These are phyloP conservation scores for Microsporum ferrugineum DNA, from an alignment of 2,329 filamentous ascomycete genomes.

Conservation along the genomic window DNA sequence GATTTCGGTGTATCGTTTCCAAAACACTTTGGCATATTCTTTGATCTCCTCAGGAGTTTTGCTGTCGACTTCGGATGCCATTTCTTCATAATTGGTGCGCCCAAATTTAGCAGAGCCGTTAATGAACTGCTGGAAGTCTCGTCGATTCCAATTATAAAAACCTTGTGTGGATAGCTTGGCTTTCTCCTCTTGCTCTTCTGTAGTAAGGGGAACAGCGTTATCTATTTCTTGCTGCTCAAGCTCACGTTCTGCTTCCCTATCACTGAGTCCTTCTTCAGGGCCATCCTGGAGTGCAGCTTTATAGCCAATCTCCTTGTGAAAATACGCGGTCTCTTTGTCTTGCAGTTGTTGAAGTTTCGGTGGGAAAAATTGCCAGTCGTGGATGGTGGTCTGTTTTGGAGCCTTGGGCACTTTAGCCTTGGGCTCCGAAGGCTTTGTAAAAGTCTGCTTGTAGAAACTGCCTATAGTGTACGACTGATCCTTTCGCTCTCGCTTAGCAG, in stretches of 20 bases:
- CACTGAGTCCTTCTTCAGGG: constrained; percentile 71
- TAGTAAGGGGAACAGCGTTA: constrained; percentile 73
- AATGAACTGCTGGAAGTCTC: constrained; percentile 96
- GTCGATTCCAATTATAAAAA: constrained; percentile 88
- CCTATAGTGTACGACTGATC: constrained; percentile 98
- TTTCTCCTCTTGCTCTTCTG: constrained; percentile 83
- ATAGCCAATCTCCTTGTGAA: constrained; percentile 91
- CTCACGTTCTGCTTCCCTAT: constrained; percentile 76
- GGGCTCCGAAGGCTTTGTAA: constrained; percentile 66
- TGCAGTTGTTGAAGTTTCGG: constrained; percentile 73
- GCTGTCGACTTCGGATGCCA: constrained; percentile 80
- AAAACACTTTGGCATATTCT: constrained; percentile 88
- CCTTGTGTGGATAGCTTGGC: constrained; percentile 68
- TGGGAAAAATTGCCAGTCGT: constrained; percentile 97
- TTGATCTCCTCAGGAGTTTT: constrained; percentile 79
- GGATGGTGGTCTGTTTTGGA: constrained; percentile 80
- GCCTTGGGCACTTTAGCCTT: constrained; percentile 94
- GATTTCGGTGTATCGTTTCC: constrained; percentile 88
- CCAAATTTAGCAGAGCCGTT: constrained; percentile 91
- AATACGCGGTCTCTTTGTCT: constrained; percentile 90
- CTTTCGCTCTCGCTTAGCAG: constrained; percentile 93
- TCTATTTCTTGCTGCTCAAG: constrained; percentile 88
- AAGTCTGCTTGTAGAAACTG: constrained; percentile 89
- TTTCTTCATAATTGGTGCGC: constrained; percentile 70
- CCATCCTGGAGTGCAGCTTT: constrained; percentile 85